These are phyloP conservation scores for Penicillium paxilli DNA, from an alignment of 495 filamentous ascomycete species.

Conservation along the genomic window DNA sequence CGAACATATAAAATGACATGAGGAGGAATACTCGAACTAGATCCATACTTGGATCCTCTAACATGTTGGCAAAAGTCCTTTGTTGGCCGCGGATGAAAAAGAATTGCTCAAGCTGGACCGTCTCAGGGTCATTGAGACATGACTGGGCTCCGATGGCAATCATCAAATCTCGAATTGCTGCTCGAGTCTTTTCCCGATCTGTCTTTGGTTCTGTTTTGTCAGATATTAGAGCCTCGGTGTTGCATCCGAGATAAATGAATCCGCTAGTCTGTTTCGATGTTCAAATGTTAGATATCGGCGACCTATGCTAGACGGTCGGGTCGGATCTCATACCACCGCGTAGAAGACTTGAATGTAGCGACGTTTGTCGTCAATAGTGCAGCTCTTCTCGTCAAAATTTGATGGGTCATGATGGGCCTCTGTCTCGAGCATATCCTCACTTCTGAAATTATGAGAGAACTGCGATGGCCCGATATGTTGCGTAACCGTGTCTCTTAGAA, in stretches of 20 bases:
- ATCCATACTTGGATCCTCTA: slow-evolving; percentile 45
- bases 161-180: slow-evolving; percentile 37
- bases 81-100: slow-evolving; percentile 43
- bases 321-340: slow-evolving; percentile 25
- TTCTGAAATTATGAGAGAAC: slow-evolving; percentile 42
- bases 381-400: slow-evolving; percentile 23
- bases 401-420: slow-evolving; percentile 34
- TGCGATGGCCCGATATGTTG: slow-evolving; percentile 45
- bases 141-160: slow-evolving; percentile 47
- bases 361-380: slow-evolving; percentile 19
- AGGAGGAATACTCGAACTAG: slow-evolving; percentile 40
- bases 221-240: slow-evolving; percentile 7
- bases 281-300: no score
- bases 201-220: slow-evolving; percentile 12
- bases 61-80: slow-evolving; percentile 35
- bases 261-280: slow-evolving; percentile 30
- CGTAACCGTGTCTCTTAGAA: slow-evolving; percentile 41
- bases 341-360: slow-evolving; percentile 29
- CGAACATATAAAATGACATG: slow-evolving; percentile 50
- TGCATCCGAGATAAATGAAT: slow-evolving; percentile 26
- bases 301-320: no score
- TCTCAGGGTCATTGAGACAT: slow-evolving; percentile 20
- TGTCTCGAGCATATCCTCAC: slow-evolving; percentile 44
- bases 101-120: slow-evolving; percentile 25
- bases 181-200: slow-evolving; percentile 22